A percentile compares a stretch with the other conserved stretches of the same genome.
These are phyloP conservation scores for Liriodendron chinense DNA, from an alignment of 164 flowering plant genomes.

Conservation along the genomic window DNA sequence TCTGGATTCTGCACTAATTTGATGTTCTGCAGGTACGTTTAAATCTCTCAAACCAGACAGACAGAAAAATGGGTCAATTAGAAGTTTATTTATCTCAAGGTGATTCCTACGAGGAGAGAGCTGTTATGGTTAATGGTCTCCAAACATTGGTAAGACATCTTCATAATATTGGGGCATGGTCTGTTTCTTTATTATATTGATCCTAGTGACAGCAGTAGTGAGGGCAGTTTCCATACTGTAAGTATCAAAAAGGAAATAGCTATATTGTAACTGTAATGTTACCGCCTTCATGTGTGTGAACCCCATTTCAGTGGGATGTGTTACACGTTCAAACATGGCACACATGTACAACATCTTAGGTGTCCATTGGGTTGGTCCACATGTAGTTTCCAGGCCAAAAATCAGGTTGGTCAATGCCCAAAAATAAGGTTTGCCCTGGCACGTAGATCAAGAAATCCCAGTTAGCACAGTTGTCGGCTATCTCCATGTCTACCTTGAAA, in stretches of 20 bases:
- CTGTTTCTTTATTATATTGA: neutral
- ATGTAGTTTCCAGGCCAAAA: neutral
- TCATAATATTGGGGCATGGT: neutral
- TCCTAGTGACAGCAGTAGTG: neutral
- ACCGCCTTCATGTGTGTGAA: neutral
- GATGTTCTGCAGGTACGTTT: conserved; percentile 50
- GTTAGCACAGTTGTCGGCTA: too few relatives aligned
- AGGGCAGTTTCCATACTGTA: neutral
- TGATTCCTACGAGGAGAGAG: conserved; percentile 53
- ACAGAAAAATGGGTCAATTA: conserved; percentile 79
- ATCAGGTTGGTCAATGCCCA: neutral
- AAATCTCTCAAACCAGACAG: conserved; percentile 70
- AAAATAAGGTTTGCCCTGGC: too few relatives aligned
- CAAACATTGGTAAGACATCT: conserved; percentile 60
- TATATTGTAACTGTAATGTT: too few relatives aligned
- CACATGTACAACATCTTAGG: neutral
- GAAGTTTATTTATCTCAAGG: conserved; percentile 56
- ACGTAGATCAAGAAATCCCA: too few relatives aligned
- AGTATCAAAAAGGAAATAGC: neutral
- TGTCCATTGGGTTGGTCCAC: neutral
- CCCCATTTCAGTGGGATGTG: too few relatives aligned
- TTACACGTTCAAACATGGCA: neutral
- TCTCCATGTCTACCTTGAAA: too few relatives aligned
- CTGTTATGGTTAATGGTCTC: conserved; percentile 74
- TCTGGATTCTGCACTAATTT: too few relatives aligned